Evolutionary conservation across 768 basidiomycete species (phyloP).

Genomic region (Tubosaeta sp.): DNA sequence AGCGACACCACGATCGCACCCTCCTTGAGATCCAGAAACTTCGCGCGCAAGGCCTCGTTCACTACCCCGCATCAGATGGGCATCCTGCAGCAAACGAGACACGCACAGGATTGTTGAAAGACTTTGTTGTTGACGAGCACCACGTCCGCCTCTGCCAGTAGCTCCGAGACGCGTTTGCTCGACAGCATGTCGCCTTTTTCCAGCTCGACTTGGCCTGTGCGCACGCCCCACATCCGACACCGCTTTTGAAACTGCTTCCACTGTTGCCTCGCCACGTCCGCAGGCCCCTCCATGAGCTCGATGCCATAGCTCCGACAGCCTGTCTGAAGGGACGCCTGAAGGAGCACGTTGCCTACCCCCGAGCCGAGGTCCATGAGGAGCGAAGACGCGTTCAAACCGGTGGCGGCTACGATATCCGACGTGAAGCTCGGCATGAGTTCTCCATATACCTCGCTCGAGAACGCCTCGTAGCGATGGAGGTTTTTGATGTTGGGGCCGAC

Average conservation of each 20-base stretch:
- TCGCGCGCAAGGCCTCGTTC: constrained; percentile 80
- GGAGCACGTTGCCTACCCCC: constrained; percentile 81
- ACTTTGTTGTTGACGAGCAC: constrained; percentile 89
- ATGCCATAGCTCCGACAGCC: constrained; percentile 78
- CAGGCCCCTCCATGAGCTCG: constrained; percentile 74
- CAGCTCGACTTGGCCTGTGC: constrained; percentile 68
- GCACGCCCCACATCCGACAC: constrained; percentile 89
- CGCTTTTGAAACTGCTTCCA: constrained; percentile 69
- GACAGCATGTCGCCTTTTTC: constrained; percentile 85
- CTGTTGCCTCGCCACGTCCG: constrained; percentile 74
- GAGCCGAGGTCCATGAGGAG: constrained; percentile 82
- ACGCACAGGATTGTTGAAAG: constrained; percentile 69
- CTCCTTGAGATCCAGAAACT: constrained; percentile 93
- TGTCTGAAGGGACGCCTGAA: constrained; percentile 77
- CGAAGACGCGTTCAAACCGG: constrained; percentile 48
- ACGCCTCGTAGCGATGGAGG: constrained; percentile 75
- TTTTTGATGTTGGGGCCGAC: constrained; percentile 87
- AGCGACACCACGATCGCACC: constrained; percentile 88
- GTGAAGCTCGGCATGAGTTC: constrained; percentile 81
- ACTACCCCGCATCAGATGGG: constrained; percentile 40
- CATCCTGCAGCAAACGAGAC: background rate
- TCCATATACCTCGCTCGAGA: constrained; percentile 85
- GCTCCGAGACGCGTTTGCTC: constrained; percentile 58
- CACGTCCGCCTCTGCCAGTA: constrained; percentile 82
- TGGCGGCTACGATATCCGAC: constrained; percentile 48